Conservation (phyloP, 2,329 filamentous ascomycete species). For the Colletotrichum liriopes region DNA sequence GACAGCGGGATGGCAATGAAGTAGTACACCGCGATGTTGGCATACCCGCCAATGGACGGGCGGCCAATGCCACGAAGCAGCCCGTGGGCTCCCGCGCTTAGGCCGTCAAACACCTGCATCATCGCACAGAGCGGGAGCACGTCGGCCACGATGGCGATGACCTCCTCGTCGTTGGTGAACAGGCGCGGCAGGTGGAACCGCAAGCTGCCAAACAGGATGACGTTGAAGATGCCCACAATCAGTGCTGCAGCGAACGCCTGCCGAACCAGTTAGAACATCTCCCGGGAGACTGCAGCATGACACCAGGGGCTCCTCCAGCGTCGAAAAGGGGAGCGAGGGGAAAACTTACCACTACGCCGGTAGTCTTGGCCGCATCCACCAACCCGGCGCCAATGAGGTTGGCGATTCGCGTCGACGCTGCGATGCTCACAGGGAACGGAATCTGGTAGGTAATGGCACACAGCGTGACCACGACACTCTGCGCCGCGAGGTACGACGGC, state of each 20-base stretch:
- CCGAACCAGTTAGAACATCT: slow-evolving; percentile 47
- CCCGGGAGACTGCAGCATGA: not conserved
- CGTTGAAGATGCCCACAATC: slow-evolving; percentile 84
- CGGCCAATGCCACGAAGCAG: slow-evolving; percentile 89
- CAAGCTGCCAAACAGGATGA: slow-evolving; percentile 77
- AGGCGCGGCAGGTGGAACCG: slow-evolving; percentile 83
- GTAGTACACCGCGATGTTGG: slow-evolving; percentile 91
- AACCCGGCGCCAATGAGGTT: slow-evolving; percentile 93
- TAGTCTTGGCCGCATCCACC: slow-evolving; percentile 83
- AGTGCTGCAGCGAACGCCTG: slow-evolving; percentile 73
- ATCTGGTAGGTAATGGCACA: slow-evolving; percentile 89
- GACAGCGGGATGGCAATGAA: slow-evolving; percentile 87
- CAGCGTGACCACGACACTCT: slow-evolving; percentile 86
- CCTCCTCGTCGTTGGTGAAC: slow-evolving; percentile 81
- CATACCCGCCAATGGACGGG: slow-evolving; percentile 91
- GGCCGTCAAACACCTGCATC: slow-evolving; percentile 91
- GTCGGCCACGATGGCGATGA: slow-evolving; percentile 76
- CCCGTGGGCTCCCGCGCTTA: slow-evolving; percentile 86
- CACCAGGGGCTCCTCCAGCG: not conserved
- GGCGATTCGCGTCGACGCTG: slow-evolving; percentile 88
- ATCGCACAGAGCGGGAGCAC: slow-evolving; percentile 87
- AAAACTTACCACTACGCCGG: slow-evolving; percentile 78
- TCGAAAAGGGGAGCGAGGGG: not conserved
- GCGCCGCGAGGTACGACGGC: slow-evolving; percentile 85
- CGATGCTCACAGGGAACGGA: slow-evolving; percentile 92